Conservation (phyloP, 140 eudicot genomes). For the Stevia rebaudiana region DNA sequence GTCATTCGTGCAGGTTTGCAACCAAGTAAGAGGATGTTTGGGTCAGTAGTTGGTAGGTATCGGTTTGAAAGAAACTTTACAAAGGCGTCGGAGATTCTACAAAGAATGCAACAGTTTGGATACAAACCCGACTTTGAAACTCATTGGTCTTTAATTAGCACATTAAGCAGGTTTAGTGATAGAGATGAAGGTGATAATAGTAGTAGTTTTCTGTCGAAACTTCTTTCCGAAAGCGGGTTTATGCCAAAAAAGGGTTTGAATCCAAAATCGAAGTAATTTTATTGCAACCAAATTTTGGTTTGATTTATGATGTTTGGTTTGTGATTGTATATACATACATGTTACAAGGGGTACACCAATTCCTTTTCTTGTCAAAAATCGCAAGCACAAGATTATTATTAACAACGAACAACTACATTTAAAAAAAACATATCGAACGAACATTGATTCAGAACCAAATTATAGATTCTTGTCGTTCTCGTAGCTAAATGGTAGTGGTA, state of each 20-base stretch:
- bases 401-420: too few species aligned
- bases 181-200: slow-evolving; percentile 23
- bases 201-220: slow-evolving; percentile 57
- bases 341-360: too few species aligned
- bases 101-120: slow-evolving; percentile 63
- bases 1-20: slow-evolving; percentile 49
- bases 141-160: slow-evolving; percentile 85
- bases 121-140: slow-evolving; percentile 83
- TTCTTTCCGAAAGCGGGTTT: slow-evolving; percentile 71
- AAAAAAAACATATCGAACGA: neutral
- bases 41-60: slow-evolving; percentile 44
- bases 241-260: slow-evolving; percentile 23
- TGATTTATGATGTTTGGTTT: neutral
- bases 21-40: slow-evolving; percentile 61
- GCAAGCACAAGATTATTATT: too few species aligned
- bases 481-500: slow-evolving; percentile 46
- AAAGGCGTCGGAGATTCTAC: slow-evolving; percentile 59
- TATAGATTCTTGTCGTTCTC: slow-evolving; percentile 26
- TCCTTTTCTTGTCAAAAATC: too few species aligned
- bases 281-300: neutral
- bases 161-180: slow-evolving; percentile 46
- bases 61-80: slow-evolving; percentile 40
- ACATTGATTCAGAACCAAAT: neutral
- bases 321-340: neutral
- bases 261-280: slow-evolving; percentile 17